phyloP scores from a whole-genome alignment of 192 early-diverging fungal genomes.

The Geranomyces variabilis region DNA sequence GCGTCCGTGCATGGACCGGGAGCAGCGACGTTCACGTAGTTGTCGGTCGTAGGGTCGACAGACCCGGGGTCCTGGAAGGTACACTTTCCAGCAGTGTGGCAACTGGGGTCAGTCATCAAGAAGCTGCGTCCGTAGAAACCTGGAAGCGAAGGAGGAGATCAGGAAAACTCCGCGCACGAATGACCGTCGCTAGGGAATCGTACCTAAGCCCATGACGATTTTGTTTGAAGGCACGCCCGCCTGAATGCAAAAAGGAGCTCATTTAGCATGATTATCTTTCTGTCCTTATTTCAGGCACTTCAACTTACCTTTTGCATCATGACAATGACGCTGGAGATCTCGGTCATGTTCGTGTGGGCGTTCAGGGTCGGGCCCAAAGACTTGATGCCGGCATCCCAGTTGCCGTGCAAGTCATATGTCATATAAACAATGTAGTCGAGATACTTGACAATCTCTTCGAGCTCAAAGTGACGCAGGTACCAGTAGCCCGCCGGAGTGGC shows the following conservation, averaged over 20 bases:
- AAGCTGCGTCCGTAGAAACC: conserved; percentile 9
- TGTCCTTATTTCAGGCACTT: no score
- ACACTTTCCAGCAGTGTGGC: not conserved
- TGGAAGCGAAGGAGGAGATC: no score
- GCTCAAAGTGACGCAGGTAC: not conserved
- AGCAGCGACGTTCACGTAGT: conserved; percentile 3
- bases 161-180: no score
- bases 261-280: no score
- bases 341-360: conserved; percentile 7
- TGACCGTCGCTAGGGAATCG: no score
- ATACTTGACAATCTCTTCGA: not conserved
- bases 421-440: conserved; percentile 2
- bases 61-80: conserved; percentile 1
- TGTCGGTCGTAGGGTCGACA: conserved; percentile 1
- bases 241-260: no score
- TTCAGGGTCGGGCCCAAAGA: not conserved
- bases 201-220: conserved; percentile 1
- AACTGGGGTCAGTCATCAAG: conserved; percentile 1
- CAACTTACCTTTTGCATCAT: conserved; percentile 3
- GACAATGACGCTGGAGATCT: not conserved
- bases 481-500: conserved; percentile 1
- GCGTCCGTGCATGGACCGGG: conserved; percentile 9
- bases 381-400: conserved; percentile 10
- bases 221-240: conserved; percentile 1
- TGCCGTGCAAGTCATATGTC: conserved; percentile 9